Percentiles rank a stretch among this genome's conserved stretches.
Evolutionary conservation across 805 yeast species (phyloP).

Genomic region (Clavispora phyllophila): DNA sequence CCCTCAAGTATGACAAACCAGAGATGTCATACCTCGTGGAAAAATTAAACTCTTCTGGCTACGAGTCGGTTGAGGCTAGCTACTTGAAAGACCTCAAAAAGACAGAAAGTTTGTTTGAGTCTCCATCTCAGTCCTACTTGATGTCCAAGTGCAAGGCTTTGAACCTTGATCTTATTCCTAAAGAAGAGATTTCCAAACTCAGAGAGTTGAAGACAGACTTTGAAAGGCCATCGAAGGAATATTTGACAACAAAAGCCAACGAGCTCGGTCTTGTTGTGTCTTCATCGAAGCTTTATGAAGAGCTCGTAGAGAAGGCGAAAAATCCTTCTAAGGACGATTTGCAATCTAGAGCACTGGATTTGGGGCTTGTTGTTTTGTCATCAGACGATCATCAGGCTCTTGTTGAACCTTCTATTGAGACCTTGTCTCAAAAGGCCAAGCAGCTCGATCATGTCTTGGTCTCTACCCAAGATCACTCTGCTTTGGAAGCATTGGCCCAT

Average conservation of each 20-base stretch:
- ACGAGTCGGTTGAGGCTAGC: slow-evolving; percentile 11
- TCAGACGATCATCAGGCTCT: slow-evolving; percentile 6
- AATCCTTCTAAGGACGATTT: slow-evolving; percentile 5
- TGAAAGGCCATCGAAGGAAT: slow-evolving; percentile 30
- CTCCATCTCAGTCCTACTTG: slow-evolving; percentile 25
- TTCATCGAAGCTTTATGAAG: slow-evolving; percentile 25
- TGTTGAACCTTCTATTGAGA: slow-evolving; percentile 8
- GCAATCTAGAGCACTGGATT: slow-evolving; percentile 1
- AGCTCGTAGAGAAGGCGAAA: slow-evolving; percentile 18
- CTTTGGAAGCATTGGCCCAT: slow-evolving; percentile 7
- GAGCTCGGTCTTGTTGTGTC: slow-evolving; percentile 29
- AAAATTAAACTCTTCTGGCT: slow-evolving; percentile 14
- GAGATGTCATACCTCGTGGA: slow-evolving; percentile 19
- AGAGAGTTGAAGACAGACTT: slow-evolving; percentile 19
- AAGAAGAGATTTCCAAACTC: slow-evolving; percentile 13
- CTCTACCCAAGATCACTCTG: slow-evolving; percentile 3
- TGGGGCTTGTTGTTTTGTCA: slow-evolving; percentile 7
- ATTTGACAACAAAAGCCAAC: slow-evolving; percentile 31
- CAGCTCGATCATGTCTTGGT: slow-evolving; percentile 7
- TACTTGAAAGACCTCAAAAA: slow-evolving; percentile 10
- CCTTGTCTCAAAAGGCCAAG: slow-evolving; percentile 6
- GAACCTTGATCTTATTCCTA: slow-evolving; percentile 14
- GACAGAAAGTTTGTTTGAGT: slow-evolving; percentile 8
- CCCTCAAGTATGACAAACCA: slow-evolving; percentile 17
- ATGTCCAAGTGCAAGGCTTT: slow-evolving; percentile 16